These are phyloP conservation scores for Colletotrichum salicis DNA, from an alignment of 2,329 filamentous ascomycete genomes.

Conservation along the genomic window DNA sequence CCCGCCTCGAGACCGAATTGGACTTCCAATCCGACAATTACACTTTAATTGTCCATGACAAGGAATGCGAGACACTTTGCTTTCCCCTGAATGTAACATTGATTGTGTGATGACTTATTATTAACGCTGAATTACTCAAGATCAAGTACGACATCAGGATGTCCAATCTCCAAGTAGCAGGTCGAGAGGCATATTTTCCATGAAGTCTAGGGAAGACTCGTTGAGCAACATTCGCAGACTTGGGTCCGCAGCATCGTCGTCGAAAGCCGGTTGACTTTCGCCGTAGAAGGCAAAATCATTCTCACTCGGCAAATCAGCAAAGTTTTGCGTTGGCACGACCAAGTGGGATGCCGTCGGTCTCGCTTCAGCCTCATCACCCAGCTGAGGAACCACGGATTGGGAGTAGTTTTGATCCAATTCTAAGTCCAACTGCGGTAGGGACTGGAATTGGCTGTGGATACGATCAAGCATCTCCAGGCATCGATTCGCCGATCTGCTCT, in stretches of 20 bases:
- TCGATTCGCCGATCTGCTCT: constrained; percentile 5
- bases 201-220: constrained; percentile 1
- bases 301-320: constrained; percentile 2
- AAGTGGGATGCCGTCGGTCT: not conserved
- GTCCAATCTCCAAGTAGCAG: constrained; percentile 12
- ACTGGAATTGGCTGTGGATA: constrained; percentile 17
- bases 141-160: not conserved
- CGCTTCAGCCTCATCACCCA: not conserved
- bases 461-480: constrained; percentile 21
- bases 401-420: not conserved
- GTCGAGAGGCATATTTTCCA: constrained; percentile 16
- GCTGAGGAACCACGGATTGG: not conserved
- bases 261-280: constrained; percentile 5
- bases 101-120: not conserved
- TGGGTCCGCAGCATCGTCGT: not conserved
- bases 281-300: constrained; percentile 20
- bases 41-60: not conserved
- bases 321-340: not conserved
- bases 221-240: constrained; percentile 14
- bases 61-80: not conserved
- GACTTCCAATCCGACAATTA: no score
- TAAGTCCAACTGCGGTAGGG: constrained; percentile 3
- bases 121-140: not conserved
- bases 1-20: no score
- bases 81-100: not conserved